phyloP scores from a whole-genome alignment of 2,329 filamentous ascomycete genomes.

The Pseudogymnoascus sp. region DNA sequence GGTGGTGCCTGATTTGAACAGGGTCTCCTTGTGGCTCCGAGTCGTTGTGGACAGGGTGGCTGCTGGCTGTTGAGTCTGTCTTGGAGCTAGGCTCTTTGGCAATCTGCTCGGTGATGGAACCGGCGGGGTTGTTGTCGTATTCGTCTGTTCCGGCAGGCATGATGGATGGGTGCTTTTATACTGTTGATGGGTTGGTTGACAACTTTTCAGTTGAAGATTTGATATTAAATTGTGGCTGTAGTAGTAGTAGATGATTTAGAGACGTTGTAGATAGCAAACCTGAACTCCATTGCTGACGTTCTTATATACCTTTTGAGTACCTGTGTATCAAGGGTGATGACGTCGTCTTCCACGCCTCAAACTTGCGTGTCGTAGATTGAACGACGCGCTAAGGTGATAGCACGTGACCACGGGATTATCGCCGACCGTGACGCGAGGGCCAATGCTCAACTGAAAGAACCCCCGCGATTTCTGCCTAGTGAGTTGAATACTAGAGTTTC shows the following conservation, averaged over 20 bases:
- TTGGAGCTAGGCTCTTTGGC: conserved; percentile 29
- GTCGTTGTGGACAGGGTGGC: conserved; percentile 29
- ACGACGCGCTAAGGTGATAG: not conserved
- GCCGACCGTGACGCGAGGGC: not conserved
- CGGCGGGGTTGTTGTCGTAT: conserved; percentile 27
- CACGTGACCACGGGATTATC: not conserved
- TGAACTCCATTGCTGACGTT: not conserved
- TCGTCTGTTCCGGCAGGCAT: conserved; percentile 32
- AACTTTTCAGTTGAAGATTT: not conserved
- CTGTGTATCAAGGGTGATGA: not conserved
- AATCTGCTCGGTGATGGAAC: conserved; percentile 29
- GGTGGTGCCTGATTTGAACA: conserved; percentile 41
- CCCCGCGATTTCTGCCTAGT: not conserved
- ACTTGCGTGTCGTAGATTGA: conserved; percentile 1
- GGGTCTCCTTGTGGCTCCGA: conserved; percentile 36
- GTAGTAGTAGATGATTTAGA: not conserved
- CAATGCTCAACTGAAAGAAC: not conserved
- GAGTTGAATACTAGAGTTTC: not conserved
- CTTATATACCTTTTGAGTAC: conserved; percentile 4
- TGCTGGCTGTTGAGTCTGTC: conserved; percentile 29
- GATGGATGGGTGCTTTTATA: conserved; percentile 17
- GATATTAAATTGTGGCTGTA: not conserved
- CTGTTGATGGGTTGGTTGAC: not conserved
- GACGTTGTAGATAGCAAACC: not conserved
- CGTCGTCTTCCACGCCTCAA: conserved; percentile 1